These are phyloP conservation scores for Chytriomyces confervae DNA, from an alignment of 192 early-diverging fungal species.

Conservation along the genomic window DNA sequence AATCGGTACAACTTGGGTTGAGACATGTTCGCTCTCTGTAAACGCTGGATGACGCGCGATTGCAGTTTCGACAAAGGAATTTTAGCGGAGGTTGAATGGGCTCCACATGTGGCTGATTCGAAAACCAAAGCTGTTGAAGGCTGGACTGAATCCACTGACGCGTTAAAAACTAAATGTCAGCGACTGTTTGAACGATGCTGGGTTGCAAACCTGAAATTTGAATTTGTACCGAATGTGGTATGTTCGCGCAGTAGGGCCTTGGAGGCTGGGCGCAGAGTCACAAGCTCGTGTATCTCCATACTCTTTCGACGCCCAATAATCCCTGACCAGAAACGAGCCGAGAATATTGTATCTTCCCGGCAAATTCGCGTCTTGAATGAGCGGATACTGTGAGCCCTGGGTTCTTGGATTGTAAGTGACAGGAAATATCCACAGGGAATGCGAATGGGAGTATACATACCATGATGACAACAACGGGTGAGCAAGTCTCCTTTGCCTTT, in stretches of 20 bases:
- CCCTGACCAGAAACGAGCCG: conserved; percentile 11
- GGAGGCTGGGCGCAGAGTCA: not conserved
- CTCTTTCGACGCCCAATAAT: conserved; percentile 16
- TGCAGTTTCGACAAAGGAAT: not conserved
- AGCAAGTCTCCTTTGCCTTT: not conserved
- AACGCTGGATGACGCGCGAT: not conserved
- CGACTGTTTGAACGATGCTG: not conserved
- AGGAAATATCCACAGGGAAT: no score
- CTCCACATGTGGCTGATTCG: not conserved
- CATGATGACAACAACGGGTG: conserved; percentile 23
- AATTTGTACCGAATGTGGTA: conserved; percentile 30
- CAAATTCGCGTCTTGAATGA: not conserved
- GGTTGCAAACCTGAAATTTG: conserved; percentile 4
- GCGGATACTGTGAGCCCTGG: conserved; percentile 23
- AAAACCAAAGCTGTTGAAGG: conserved; percentile 15
- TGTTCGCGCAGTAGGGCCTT: not conserved
- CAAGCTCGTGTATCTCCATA: no score
- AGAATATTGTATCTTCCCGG: conserved; percentile 16
- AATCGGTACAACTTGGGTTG: conserved; percentile 11
- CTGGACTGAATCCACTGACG: conserved; percentile 10
- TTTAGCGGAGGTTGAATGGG: conserved; percentile 9
- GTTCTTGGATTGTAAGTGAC: not conserved
- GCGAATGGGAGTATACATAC: not conserved
- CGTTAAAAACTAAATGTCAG: not conserved
- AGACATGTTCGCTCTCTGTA: conserved; percentile 2